These are phyloP conservation scores for Pachysandra terminalis DNA, from an alignment of 164 flowering plant species.

Conservation along the genomic window DNA sequence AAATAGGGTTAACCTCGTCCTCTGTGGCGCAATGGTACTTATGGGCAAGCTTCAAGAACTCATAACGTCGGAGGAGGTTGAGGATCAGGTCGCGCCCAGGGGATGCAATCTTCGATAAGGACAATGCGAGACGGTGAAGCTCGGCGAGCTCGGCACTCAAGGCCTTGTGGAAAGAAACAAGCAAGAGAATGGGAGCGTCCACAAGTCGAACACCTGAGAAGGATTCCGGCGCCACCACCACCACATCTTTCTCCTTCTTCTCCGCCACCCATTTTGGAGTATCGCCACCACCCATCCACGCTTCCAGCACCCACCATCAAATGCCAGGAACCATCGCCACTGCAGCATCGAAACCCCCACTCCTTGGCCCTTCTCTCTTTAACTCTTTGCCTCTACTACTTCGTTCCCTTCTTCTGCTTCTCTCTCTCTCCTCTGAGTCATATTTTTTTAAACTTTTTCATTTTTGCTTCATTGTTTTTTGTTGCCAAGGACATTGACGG, in stretches of 20 bases:
- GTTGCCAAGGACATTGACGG: constrained; percentile 25
- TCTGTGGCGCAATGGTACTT: constrained; percentile 72
- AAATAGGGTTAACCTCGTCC: constrained; percentile 55
- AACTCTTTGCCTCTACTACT: constrained; percentile 1
- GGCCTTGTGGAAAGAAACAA: constrained; percentile 70
- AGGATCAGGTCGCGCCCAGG: constrained; percentile 19
- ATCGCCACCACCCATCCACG: constrained; percentile 29
- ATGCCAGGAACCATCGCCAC: constrained; percentile 2
- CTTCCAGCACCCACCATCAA: constrained; percentile 22
- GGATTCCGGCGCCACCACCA: constrained; percentile 12
- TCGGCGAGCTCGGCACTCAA: constrained; percentile 47
- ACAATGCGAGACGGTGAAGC: constrained; percentile 31
- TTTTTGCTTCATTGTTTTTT: constrained; percentile 5
- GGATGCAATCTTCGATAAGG: constrained; percentile 22
- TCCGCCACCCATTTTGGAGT: constrained; percentile 12
- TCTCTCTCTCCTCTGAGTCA: not conserved
- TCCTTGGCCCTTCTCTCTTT: constrained; percentile 7
- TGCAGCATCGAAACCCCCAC: not conserved
- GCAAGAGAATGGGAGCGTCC: constrained; percentile 61
- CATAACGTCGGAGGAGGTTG: constrained; percentile 39
- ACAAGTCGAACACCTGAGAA: constrained; percentile 25
- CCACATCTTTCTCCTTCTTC: constrained; percentile 5
- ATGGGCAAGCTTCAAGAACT: constrained; percentile 51
- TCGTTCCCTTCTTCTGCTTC: not conserved
- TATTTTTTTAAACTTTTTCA: constrained; percentile 8